Evolutionary conservation across 148 eudicot genomes (phyloP).

Genomic region (Mesembryanthemum crystallinum): DNA sequence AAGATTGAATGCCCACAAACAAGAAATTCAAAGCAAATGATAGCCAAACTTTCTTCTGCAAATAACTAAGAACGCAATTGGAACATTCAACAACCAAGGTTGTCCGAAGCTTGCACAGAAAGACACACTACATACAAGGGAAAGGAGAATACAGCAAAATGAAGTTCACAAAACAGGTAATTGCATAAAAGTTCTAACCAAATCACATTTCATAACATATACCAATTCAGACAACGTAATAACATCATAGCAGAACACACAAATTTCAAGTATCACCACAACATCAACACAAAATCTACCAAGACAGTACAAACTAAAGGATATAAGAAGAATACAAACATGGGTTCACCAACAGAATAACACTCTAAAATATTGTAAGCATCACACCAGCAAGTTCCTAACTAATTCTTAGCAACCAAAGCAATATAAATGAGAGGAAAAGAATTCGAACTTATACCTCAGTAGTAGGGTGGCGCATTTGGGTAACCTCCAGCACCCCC

Average conservation of each 20-base stretch:
- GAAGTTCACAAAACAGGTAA: not conserved
- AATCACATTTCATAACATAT: not conserved
- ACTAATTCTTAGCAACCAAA: not conserved
- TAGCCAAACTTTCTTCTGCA: not conserved
- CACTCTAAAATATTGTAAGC: not conserved
- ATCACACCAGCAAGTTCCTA: not conserved
- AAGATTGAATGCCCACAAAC: not conserved
- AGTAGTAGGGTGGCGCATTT: conserved; percentile 52
- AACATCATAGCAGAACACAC: not conserved
- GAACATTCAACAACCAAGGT: not conserved
- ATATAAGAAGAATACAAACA: too few species aligned
- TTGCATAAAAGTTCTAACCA: not conserved
- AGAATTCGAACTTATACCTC: conserved; percentile 41
- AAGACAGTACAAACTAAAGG: not conserved
- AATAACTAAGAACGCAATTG: not conserved
- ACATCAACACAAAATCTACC: not conserved
- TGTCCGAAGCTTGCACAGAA: not conserved
- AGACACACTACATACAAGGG: not conserved
- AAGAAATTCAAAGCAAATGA: not conserved
- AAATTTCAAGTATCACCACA: not conserved
- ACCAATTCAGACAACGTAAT: not conserved
- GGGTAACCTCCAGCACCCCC: conserved; percentile 50
- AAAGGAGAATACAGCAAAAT: not conserved
- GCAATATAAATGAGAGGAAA: not conserved
- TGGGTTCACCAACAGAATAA: not conserved